These are phyloP conservation scores for Termitomyces sp. DNA, from an alignment of 768 basidiomycete species.

Conservation along the genomic window DNA sequence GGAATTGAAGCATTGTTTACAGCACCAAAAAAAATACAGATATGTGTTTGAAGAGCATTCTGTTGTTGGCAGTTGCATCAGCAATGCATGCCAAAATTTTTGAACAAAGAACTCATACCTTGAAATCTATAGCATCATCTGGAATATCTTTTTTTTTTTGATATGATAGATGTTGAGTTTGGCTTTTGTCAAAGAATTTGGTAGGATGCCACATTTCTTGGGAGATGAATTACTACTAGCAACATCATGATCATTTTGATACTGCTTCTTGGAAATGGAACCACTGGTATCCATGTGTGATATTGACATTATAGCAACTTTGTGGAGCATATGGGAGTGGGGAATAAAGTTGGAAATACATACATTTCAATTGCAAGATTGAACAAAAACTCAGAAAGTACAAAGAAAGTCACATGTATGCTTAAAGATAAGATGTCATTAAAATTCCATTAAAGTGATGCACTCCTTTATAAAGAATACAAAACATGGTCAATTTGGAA, in stretches of 20 bases:
- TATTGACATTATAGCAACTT: too few species aligned
- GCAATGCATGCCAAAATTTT: background rate
- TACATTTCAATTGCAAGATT: too few species aligned
- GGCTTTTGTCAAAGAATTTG: background rate
- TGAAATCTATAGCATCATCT: background rate
- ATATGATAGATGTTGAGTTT: background rate
- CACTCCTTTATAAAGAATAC: too few species aligned
- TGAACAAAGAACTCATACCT: background rate
- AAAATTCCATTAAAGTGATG: too few species aligned
- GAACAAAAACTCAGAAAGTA: too few species aligned
- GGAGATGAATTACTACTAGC: background rate
- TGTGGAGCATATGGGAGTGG: too few species aligned
- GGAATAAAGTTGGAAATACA: too few species aligned
- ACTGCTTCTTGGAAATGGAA: background rate
- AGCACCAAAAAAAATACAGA: background rate
- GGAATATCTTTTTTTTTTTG: background rate
- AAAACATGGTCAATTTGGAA: too few species aligned
- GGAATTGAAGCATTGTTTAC: background rate
- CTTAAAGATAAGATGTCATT: too few species aligned
- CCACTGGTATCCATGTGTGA: background rate
- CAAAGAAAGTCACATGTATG: too few species aligned
- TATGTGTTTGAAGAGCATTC: background rate
- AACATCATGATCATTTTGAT: too few species aligned
- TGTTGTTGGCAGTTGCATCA: background rate
- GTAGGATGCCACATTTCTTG: background rate